A percentile compares a stretch with the other conserved stretches of the same genome.
These are phyloP conservation scores for Viridothelium virens DNA, from an alignment of 495 filamentous ascomycete species.

Conservation along the genomic window DNA sequence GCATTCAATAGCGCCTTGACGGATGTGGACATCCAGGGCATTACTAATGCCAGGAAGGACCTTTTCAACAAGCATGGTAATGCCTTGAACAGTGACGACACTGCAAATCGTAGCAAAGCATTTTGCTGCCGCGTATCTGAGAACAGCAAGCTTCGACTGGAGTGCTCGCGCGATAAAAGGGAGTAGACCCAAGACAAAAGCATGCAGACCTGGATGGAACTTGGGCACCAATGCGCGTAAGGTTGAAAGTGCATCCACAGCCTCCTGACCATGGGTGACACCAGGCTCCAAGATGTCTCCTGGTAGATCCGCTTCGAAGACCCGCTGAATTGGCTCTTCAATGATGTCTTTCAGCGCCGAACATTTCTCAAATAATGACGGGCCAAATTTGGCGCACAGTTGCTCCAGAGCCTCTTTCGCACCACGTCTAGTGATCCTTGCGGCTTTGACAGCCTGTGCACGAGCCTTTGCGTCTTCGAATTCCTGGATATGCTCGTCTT, in stretches of 20 bases:
- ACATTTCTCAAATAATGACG: conserved; percentile 64
- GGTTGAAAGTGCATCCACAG: conserved; percentile 88
- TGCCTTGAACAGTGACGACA: conserved; percentile 84
- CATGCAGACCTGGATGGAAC: conserved; percentile 61
- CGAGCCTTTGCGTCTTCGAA: conserved; percentile 83
- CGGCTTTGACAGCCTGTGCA: conserved; percentile 75
- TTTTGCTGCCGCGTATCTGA: conserved; percentile 94
- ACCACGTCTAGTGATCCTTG: conserved; percentile 79
- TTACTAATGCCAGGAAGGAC: conserved; percentile 87
- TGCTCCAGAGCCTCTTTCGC: conserved; percentile 94
- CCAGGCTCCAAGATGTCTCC: conserved; percentile 59
- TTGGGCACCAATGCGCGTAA: conserved; percentile 83
- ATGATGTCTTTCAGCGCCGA: conserved; percentile 74
- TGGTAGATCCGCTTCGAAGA: conserved; percentile 65
- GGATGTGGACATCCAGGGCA: conserved; percentile 70
- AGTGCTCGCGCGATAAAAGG: conserved; percentile 82
- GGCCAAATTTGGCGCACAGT: conserved; percentile 67
- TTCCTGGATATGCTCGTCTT: conserved; percentile 93
- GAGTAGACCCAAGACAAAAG: conserved; percentile 71
- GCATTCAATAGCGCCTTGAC: conserved; percentile 88
- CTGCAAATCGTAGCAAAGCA: conserved; percentile 96
- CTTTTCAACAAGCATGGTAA: conserved; percentile 91
- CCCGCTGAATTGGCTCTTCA: conserved; percentile 64
- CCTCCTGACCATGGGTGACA: conserved; percentile 71
- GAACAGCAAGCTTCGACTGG: conserved; percentile 76